Percentiles rank a stretch among this genome's conserved stretches.
These are phyloP conservation scores for Eucalyptus curtisii DNA, from an alignment of 345 rosid species.

Conservation along the genomic window DNA sequence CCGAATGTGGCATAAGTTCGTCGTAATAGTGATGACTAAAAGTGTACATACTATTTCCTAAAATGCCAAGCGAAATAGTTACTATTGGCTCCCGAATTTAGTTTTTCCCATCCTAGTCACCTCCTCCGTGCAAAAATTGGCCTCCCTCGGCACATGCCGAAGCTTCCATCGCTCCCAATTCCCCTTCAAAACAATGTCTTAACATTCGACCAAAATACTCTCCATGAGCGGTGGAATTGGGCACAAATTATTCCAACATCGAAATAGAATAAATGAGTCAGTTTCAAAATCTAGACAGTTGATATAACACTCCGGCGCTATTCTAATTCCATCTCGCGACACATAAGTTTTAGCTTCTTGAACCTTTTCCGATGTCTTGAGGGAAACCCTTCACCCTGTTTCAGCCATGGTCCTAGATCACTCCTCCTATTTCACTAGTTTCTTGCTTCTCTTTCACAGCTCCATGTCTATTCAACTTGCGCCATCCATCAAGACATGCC, in stretches of 20 bases:
- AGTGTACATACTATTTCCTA: too few relatives aligned
- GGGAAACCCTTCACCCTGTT: not conserved
- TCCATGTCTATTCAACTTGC: not conserved
- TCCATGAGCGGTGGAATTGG: too few relatives aligned
- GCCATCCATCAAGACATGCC: not conserved
- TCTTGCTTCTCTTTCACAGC: not conserved
- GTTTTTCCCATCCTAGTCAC: too few relatives aligned
- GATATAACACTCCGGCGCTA: not conserved
- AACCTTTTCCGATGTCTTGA: not conserved
- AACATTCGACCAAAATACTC: not conserved
- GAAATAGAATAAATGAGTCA: not conserved
- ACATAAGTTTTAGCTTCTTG: not conserved
- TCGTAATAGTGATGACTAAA: too few relatives aligned
- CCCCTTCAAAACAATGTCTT: not conserved
- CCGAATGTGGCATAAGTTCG: too few relatives aligned
- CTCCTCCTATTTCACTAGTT: not conserved
- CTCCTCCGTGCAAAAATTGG: too few relatives aligned
- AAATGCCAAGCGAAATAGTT: too few relatives aligned
- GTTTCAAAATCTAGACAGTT: not conserved
- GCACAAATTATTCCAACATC: too few relatives aligned
- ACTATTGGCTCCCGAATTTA: too few relatives aligned
- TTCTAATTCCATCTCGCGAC: not conserved
- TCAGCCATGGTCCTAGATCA: fast-evolving
- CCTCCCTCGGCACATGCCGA: not conserved
- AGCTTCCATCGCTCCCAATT: not conserved